phyloP scores from a whole-genome alignment of 192 early-diverging fungal genomes.

The Podila epigama region DNA sequence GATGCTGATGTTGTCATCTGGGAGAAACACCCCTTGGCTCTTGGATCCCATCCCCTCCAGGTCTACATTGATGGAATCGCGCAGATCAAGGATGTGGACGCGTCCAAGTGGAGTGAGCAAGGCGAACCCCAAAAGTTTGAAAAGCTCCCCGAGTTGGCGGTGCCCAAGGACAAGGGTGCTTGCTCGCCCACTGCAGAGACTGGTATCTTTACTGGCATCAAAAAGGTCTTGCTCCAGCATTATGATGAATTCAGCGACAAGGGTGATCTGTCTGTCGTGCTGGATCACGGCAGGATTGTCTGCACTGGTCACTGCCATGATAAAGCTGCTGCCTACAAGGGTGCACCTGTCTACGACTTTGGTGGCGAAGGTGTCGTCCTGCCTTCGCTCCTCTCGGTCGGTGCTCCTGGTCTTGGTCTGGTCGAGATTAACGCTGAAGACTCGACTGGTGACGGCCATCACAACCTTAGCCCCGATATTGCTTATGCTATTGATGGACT shows the following conservation, averaged over 20 bases:
- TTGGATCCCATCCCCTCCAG: conserved; percentile 77
- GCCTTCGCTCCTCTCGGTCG: conserved; percentile 57
- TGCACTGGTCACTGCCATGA: conserved; percentile 53
- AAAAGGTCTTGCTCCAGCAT: conserved; percentile 50
- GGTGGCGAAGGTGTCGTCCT: conserved; percentile 48
- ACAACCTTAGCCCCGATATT: conserved; percentile 31
- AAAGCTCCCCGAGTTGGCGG: conserved; percentile 15
- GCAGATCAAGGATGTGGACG: conserved; percentile 56
- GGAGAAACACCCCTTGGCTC: conserved; percentile 70
- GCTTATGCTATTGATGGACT: conserved; percentile 71
- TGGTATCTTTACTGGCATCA: conserved; percentile 36
- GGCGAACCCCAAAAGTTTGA: conserved; percentile 19
- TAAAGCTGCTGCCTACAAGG: conserved; percentile 13
- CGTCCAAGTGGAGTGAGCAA: conserved; percentile 13
- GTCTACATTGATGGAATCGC: conserved; percentile 78
- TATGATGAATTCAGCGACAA: conserved; percentile 29
- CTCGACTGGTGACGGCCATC: conserved; percentile 65
- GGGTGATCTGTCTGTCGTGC: conserved; percentile 54
- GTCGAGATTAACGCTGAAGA: conserved; percentile 70
- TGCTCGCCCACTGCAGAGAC: conserved; percentile 19
- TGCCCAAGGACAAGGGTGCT: conserved; percentile 34
- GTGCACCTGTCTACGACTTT: conserved; percentile 26
- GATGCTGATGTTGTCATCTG: conserved; percentile 87
- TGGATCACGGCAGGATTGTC: conserved; percentile 62
- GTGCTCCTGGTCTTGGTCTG: conserved; percentile 64